Base-by-base conservation (phyloP, 2,329 filamentous ascomycete genomes). In the Neurospora sp. region DNA sequence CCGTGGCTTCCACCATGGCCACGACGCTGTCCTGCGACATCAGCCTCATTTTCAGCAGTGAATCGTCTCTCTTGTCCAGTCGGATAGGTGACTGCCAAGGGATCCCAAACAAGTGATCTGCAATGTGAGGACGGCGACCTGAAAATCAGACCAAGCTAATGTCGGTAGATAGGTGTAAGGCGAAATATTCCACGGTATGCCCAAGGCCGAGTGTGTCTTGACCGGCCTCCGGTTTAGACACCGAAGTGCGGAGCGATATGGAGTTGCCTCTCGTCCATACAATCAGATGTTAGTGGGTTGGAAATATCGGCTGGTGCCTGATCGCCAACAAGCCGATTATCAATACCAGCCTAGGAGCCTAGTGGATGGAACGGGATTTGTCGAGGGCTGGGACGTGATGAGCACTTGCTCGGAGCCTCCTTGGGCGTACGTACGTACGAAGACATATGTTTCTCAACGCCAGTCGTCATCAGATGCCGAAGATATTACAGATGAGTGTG, bases 361-460 rank as follows among this genome's bases (percentile, higher is more conserved):
- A 8, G 23, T 17, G 10, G 23, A 36, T 15, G 3, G 8, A 3
- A 36, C 28, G 52, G 52, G 52, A 36, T 62, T n/a, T 36, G 28
- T 33, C 28, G 52, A 62, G 3, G 3, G 23, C 52, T 62, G 28
- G 52, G 8, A 33, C 3, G 52, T 62, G 2, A 0, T 10, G 52
- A 10, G 23, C 28, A 62, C 28, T 36, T 36, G 23, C 28, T 33
- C 6, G 52, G 65, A n/a, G 69, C n/a, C 67, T 73, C 68, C 5
- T 74, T 66, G 71, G 69, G 70, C n/a, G 72, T 71, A 69, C 72
- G 72, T 71, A 69, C 72, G 73, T 65, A 71, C 70, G 37, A 74
- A 71, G 69, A 5, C 0, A 62, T 8, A 17, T 28, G 23, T 62
- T 15, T 6, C 52, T 36, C 6, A 10, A 17, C 12, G 5, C 6